Base-by-base conservation (phyloP, 805 yeast genomes). In the Huiozyma naganishii region DNA sequence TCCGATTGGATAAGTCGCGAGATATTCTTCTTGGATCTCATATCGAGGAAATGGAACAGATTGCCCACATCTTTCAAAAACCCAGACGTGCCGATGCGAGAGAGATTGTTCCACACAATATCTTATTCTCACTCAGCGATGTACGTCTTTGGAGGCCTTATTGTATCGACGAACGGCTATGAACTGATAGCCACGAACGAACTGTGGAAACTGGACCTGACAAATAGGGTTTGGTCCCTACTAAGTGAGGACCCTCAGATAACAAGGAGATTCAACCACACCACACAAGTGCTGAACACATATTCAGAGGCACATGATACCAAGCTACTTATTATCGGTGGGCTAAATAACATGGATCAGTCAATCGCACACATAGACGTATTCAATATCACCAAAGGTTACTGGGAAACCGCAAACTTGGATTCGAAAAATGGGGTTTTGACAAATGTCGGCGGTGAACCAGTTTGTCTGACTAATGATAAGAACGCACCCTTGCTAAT, bases 141-240 rank as follows among this genome's bases (percentile, higher is more conserved):
- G 2, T 83, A 73, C 55, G 52, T 81, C 2, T 77, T 72, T 54
- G 92, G 94, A 29, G 94, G 94, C 0, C 56, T 83, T 29, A 59
- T 65, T 0, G 62, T 74, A 7, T 64, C 67, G 37, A 59, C 61
- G 32, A 57, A 58, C 36, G 58, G 54, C 6, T 59, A 66, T 40
- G 68, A 66, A 40, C 48, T 72, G 11, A 55, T 59, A 9, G 76
- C 84, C 0, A 57, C 72, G 6, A 79, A 79, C 52, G 92, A 84
- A 51, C 59, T 81, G 27, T 84, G 92, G 90, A 72, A 72, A 51
- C 76, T 80, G 50, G 73, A 79, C 55, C 58, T 79, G 36, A 69
- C 67, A 34, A 62, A 72, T 4, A 68, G 66, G 41, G 58, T 58
- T 8, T 83, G 92, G 90, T 54, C 55, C 1, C 68, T 76, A 40